These are phyloP conservation scores for Penicillium fimorum DNA, from an alignment of 495 filamentous ascomycete genomes.

Conservation along the genomic window DNA sequence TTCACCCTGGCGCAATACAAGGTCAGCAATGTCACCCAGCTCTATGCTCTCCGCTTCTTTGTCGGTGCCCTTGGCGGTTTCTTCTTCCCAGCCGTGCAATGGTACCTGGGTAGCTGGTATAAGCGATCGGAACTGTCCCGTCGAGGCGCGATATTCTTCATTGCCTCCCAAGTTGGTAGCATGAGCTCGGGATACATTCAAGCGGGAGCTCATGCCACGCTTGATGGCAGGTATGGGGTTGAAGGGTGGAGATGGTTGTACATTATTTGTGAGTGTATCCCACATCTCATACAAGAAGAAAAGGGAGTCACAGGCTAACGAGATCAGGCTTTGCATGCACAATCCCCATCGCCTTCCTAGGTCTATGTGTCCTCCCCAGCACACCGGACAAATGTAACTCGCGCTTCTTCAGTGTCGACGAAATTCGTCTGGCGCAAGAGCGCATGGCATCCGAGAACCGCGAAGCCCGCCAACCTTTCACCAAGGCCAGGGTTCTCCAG, in stretches of 20 bases:
- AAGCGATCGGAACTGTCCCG: slow-evolving; percentile 34
- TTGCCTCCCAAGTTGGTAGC: slow-evolving; percentile 42
- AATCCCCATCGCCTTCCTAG: slow-evolving; percentile 26
- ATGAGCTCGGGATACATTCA: slow-evolving; percentile 47
- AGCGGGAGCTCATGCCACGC: slow-evolving; percentile 35
- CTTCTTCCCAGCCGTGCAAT: slow-evolving; percentile 62
- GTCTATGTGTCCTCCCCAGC: slow-evolving; percentile 37
- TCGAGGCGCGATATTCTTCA: slow-evolving; percentile 45
- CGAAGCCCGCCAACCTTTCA: slow-evolving; percentile 27
- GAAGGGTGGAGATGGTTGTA: slow-evolving; percentile 51
- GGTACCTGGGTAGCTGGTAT: slow-evolving; percentile 36
- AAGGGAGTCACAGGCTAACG: neutral
- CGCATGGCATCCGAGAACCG: slow-evolving; percentile 39
- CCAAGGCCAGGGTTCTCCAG: slow-evolving; percentile 12
- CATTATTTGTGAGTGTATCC: slow-evolving; percentile 38
- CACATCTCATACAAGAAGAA: neutral
- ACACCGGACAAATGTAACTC: slow-evolving; percentile 40
- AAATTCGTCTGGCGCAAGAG: slow-evolving; percentile 31
- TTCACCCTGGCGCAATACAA: slow-evolving; percentile 44
- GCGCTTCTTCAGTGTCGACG: slow-evolving; percentile 33
- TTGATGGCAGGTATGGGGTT: slow-evolving; percentile 42
- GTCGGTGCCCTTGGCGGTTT: slow-evolving; percentile 78
- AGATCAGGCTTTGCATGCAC: slow-evolving; percentile 33
- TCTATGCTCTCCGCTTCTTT: slow-evolving; percentile 69
- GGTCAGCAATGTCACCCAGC: slow-evolving; percentile 26